phyloP scores from a whole-genome alignment of 192 early-diverging fungal genomes.

The Coemansia sp. region DNA sequence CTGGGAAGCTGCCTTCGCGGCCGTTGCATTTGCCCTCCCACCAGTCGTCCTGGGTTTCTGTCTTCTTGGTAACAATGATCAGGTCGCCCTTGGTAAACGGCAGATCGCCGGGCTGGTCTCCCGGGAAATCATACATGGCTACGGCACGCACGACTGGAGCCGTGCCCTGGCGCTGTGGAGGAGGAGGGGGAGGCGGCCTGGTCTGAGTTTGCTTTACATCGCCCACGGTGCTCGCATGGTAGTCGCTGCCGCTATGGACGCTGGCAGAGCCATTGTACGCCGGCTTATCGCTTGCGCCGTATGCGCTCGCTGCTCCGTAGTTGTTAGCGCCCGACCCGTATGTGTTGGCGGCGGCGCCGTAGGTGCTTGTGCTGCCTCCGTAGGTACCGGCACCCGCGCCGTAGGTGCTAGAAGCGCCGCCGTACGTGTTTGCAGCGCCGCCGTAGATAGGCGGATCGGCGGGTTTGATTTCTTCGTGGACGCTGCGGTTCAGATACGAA shows the following conservation, averaged over 20 bases:
- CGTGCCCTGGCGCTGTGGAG: slow-evolving; percentile 24
- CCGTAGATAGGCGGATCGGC: slow-evolving; percentile 11
- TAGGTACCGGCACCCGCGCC: slow-evolving; percentile 10
- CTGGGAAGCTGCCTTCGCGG: slow-evolving; percentile 69
- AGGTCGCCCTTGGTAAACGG: slow-evolving; percentile 81
- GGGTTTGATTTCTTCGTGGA: slow-evolving; percentile 7
- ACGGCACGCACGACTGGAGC: slow-evolving; percentile 53
- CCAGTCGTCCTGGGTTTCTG: slow-evolving; percentile 79
- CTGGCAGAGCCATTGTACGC: slow-evolving; percentile 13
- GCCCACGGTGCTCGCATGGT: slow-evolving; percentile 17
- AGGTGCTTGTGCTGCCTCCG: background rate
- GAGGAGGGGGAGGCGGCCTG: slow-evolving; percentile 47
- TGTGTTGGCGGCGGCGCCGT: slow-evolving; percentile 4
- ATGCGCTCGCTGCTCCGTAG: slow-evolving; percentile 14
- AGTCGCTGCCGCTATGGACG: slow-evolving; percentile 13
- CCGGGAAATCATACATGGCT: slow-evolving; percentile 84
- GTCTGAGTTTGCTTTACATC: slow-evolving; percentile 16
- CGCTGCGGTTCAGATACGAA: slow-evolving; percentile 41
- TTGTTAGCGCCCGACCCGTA: background rate
- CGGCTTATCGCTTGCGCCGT: slow-evolving; percentile 6
- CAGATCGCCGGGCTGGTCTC: slow-evolving; percentile 77
- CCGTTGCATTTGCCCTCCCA: slow-evolving; percentile 78
- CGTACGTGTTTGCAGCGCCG: slow-evolving; percentile 7
- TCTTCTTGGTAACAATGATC: slow-evolving; percentile 72
- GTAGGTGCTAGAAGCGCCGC: background rate